Conservation (phyloP, 257 asterid species). For the Gentiana macrophylla region DNA sequence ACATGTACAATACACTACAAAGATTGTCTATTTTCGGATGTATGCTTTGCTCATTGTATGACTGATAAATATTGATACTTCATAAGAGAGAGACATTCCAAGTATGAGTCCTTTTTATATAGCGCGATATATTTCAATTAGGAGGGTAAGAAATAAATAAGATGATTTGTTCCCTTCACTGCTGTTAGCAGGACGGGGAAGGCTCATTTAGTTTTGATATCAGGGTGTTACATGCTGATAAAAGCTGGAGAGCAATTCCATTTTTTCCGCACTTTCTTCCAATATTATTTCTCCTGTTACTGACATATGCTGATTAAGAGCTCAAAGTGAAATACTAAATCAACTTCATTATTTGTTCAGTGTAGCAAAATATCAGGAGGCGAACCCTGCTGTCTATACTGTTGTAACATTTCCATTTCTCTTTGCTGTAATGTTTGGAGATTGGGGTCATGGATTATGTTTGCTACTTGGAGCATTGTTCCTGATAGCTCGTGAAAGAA, state of each 20-base stretch:
- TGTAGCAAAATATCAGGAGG: conserved; percentile 93
- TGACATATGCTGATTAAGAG: conserved; percentile 8
- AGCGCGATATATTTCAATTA: too few species aligned
- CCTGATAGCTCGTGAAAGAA: conserved; percentile 69
- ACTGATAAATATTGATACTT: too few species aligned
- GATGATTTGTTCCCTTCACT: too few species aligned
- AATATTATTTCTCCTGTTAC: not conserved
- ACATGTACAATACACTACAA: too few species aligned
- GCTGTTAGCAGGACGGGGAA: too few species aligned
- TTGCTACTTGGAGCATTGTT: conserved; percentile 72
- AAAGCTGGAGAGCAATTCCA: not conserved
- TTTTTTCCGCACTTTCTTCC: not conserved
- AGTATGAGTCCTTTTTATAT: too few species aligned
- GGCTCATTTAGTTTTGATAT: too few species aligned
- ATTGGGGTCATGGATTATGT: conserved; percentile 99
- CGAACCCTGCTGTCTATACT: conserved; percentile 96
- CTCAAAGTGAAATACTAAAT: conserved; percentile 22
- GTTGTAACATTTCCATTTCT: conserved; percentile 92
- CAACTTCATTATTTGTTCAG: conserved; percentile 31
- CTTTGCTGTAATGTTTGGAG: conserved; percentile 99
- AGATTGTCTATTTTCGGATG: too few species aligned
- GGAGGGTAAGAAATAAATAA: too few species aligned
- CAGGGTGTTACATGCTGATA: not conserved
- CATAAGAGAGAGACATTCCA: too few species aligned
- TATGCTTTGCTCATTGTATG: too few species aligned